Evolutionary conservation across 441 rosid species (phyloP).

Genomic region (Gossypium schwendimanii): DNA sequence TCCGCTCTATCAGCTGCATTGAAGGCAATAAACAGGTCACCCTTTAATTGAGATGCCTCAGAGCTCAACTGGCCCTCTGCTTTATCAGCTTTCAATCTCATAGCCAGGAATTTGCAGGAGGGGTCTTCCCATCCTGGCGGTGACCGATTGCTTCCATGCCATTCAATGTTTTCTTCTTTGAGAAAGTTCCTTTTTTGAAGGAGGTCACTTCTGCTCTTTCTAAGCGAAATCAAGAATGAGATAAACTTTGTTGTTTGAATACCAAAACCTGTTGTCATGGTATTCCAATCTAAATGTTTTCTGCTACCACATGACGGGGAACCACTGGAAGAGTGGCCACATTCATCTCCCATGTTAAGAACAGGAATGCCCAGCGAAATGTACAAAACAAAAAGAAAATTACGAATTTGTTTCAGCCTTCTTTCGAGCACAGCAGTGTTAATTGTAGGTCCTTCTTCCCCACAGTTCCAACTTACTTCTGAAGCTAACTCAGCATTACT

Average conservation of each 20-base stretch:
- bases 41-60: constrained; percentile 27
- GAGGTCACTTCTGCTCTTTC: constrained; percentile 57
- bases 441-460: constrained; percentile 83
- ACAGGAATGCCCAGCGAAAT: constrained; percentile 79
- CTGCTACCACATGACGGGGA: constrained; percentile 44
- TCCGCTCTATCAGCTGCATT: constrained; percentile 47
- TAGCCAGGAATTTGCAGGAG: constrained; percentile 56
- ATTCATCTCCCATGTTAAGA: constrained; percentile 93
- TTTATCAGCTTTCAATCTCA: constrained; percentile 52
- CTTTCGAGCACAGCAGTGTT: constrained; percentile 60
- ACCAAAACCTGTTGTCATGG: constrained; percentile 54
- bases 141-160: constrained; percentile 64
- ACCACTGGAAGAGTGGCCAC: constrained; percentile 73
- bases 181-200: constrained; percentile 54
- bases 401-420: constrained; percentile 76
- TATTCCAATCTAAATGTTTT: constrained; percentile 64
- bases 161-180: constrained; percentile 61
- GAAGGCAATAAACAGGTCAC: constrained; percentile 59
- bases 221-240: constrained; percentile 60
- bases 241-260: constrained; percentile 60
- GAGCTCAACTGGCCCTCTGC: constrained; percentile 25
- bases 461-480: constrained; percentile 89
- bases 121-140: constrained; percentile 77
- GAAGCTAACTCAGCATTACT: constrained; percentile 41
- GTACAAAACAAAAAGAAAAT: constrained; percentile 64